These are phyloP conservation scores for Pythium aphanidermatum DNA, from an alignment of 352 stramenopile species.

Conservation along the genomic window DNA sequence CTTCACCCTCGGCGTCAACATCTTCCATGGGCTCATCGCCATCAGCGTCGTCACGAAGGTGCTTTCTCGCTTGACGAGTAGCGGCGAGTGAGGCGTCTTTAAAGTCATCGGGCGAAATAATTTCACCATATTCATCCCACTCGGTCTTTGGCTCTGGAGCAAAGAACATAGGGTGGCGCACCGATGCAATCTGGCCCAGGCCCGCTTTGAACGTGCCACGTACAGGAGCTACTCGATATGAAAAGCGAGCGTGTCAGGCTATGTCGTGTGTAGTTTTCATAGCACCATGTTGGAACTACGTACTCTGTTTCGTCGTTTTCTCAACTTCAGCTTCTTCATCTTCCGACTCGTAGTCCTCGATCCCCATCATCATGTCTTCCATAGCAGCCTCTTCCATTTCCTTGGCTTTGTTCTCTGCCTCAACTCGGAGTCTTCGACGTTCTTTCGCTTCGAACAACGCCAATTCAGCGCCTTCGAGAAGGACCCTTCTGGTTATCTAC, in stretches of 20 bases:
- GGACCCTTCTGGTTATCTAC: constrained; percentile 56
- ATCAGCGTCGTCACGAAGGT: constrained; percentile 52
- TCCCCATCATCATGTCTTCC: constrained; percentile 91
- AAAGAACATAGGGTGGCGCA: constrained; percentile 88
- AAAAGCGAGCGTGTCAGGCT: too few relatives aligned
- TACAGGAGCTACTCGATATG: constrained; percentile 69
- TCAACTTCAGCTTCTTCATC: constrained; percentile 42
- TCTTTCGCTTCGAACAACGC: constrained; percentile 84
- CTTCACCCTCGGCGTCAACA: constrained; percentile 50
- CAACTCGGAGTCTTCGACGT: constrained; percentile 67
- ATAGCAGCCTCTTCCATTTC: constrained; percentile 86
- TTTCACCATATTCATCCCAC: constrained; percentile 88
- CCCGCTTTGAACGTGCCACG: constrained; percentile 84
- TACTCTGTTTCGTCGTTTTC: constrained; percentile 46
- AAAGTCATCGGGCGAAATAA: constrained; percentile 80
- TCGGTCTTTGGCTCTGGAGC: constrained; percentile 81
- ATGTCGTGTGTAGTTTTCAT: too few relatives aligned
- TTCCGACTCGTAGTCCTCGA: constrained; percentile 87
- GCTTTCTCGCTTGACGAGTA: constrained; percentile 57
- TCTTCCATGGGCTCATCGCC: constrained; percentile 70
- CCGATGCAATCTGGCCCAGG: constrained; percentile 74
- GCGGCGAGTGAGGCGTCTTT: constrained; percentile 63
- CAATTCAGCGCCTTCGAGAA: constrained; percentile 82
- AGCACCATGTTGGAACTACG: too few relatives aligned
- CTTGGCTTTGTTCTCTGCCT: constrained; percentile 85